A percentile compares a stretch with the other conserved stretches of the same genome.
These are phyloP conservation scores for Skeletonema marinoi DNA, from an alignment of 108 stramenopile species.

Conservation along the genomic window DNA sequence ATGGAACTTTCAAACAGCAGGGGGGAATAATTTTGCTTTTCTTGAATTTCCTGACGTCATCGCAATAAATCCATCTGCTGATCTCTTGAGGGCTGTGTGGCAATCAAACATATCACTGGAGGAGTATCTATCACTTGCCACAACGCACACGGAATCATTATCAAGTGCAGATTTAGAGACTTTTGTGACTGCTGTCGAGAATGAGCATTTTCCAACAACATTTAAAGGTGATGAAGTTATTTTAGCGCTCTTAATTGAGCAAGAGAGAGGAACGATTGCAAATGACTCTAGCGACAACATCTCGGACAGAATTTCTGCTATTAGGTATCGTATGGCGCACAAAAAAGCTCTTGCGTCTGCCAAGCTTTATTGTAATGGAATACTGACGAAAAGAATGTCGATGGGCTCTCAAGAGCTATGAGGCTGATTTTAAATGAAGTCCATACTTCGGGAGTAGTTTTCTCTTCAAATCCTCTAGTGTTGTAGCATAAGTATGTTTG, in stretches of 20 bases:
- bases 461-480: too few species aligned
- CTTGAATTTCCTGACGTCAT: not conserved
- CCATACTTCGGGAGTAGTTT: too few species aligned
- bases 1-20: slow-evolving; percentile 6
- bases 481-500: too few species aligned
- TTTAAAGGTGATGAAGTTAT: not conserved
- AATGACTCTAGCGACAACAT: not conserved
- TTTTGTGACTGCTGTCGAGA: not conserved
- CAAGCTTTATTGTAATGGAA: not conserved
- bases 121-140: not conserved
- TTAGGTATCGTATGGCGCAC: not conserved
- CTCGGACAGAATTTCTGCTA: not conserved
- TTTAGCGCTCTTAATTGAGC: not conserved
- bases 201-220: not conserved
- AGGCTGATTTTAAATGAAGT: too few species aligned
- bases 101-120: not conserved
- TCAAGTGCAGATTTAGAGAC: not conserved
- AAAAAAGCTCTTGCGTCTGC: not conserved
- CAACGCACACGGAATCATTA: not conserved
- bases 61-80: slow-evolving; percentile 12
- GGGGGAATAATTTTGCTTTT: slow-evolving; percentile 16
- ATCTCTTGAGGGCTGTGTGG: not conserved
- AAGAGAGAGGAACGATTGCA: not conserved
- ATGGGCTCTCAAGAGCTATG: too few species aligned
- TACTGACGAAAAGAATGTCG: too few species aligned